A percentile compares a stretch with the other conserved stretches of the same genome.
phyloP scores from a whole-genome alignment of 1,284 basidiomycete genomes.

The Pisolithus thermaeus region DNA sequence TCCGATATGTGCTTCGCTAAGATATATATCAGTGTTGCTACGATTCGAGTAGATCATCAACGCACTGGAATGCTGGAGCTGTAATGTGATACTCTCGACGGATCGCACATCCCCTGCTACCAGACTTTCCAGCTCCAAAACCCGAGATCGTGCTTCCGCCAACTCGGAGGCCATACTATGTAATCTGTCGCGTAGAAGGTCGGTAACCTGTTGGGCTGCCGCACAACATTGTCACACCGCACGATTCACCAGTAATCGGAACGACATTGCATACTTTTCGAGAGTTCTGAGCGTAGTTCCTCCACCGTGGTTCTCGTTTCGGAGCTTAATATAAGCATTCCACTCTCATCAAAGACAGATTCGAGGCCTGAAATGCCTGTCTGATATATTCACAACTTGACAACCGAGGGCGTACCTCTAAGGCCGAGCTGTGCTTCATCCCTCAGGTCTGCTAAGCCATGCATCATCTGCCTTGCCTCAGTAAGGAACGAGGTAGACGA shows the following conservation, averaged over 20 bases:
- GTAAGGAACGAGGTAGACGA: constrained; percentile 13
- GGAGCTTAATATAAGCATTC: constrained; percentile 20
- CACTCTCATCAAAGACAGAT: constrained; percentile 27
- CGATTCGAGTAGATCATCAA: not conserved
- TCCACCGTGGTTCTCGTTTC: constrained; percentile 32
- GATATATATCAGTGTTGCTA: constrained; percentile 12
- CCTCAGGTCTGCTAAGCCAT: constrained; percentile 15
- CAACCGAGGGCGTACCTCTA: constrained; percentile 15
- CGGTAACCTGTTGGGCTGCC: constrained; percentile 47
- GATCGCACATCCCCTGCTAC: constrained; percentile 24
- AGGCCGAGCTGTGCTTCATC: constrained; percentile 15
- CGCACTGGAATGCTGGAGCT: constrained; percentile 27
- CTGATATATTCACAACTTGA: not conserved
- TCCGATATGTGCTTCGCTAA: constrained; percentile 23
- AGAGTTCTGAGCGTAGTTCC: constrained; percentile 34
- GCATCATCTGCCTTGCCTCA: constrained; percentile 20
- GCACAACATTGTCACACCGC: constrained; percentile 14
- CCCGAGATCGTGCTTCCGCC: constrained; percentile 35
- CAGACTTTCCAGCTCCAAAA: constrained; percentile 36
- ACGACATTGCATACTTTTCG: constrained; percentile 21
- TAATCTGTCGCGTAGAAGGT: constrained; percentile 47
- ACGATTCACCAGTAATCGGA: constrained; percentile 24
- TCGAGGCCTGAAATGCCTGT: constrained; percentile 22
- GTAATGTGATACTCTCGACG: constrained; percentile 20
- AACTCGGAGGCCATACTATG: constrained; percentile 39